Conservation (phyloP, 169 alveolate species). For the Sarcocystis neurona region DNA sequence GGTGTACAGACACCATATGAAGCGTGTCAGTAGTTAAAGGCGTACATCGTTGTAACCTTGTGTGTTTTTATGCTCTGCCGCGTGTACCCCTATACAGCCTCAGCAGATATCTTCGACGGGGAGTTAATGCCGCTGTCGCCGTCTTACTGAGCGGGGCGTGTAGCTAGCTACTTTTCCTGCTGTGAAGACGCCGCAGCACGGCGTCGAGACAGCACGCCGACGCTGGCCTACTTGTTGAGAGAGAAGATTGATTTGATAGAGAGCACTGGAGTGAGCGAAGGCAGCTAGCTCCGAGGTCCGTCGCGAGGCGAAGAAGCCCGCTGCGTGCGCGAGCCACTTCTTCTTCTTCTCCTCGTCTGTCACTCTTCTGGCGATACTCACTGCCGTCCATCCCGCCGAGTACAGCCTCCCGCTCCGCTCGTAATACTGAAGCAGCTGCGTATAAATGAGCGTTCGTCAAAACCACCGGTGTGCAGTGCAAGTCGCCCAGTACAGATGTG, state of each 20-base stretch:
- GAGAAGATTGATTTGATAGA: conserved; percentile 22
- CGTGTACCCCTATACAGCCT: no score
- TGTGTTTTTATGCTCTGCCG: no score
- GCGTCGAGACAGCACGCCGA: no score
- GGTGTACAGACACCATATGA: no score
- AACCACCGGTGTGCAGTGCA: background rate
- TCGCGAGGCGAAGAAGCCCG: background rate
- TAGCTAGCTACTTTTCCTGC: no score
- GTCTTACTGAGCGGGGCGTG: no score
- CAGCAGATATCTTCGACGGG: no score
- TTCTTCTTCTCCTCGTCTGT: background rate
- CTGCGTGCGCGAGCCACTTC: background rate
- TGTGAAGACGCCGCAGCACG: no score
- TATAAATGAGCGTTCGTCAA: no score
- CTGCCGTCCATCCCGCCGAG: conserved; percentile 2
- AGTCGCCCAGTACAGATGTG: background rate
- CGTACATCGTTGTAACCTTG: no score
- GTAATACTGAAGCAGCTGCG: conserved; percentile 13
- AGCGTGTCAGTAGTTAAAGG: no score
- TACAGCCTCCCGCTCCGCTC: conserved; percentile 1
- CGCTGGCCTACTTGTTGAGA: background rate
- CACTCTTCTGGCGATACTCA: background rate
- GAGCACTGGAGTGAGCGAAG: background rate
- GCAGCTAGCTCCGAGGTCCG: background rate
- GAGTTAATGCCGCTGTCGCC: no score